These are phyloP conservation scores for Phytophthora quininea DNA, from an alignment of 352 stramenopile species.

Conservation along the genomic window DNA sequence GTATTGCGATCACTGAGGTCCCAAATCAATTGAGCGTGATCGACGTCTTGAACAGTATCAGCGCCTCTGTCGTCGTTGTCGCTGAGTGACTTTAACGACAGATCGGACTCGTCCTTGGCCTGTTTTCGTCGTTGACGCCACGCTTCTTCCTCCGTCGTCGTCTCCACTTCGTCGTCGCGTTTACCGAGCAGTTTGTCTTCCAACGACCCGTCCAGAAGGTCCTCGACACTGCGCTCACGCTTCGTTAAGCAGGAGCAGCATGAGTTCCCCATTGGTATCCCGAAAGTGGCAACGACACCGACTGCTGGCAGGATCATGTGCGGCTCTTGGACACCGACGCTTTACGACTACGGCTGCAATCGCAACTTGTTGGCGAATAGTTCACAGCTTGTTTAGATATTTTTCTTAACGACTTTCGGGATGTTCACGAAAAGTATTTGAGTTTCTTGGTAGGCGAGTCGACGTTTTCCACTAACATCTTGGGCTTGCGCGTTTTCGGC, in stretches of 20 bases:
- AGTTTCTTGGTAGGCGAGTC: conserved; percentile 87
- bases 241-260: conserved; percentile 48
- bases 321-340: conserved; percentile 24
- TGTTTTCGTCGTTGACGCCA: conserved; percentile 38
- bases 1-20: conserved; percentile 33
- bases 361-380: too few species aligned
- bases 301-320: conserved; percentile 14
- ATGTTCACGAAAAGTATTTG: conserved; percentile 70
- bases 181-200: conserved; percentile 63
- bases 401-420: too few species aligned
- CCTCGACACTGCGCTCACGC: conserved; percentile 41
- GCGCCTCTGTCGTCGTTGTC: conserved; percentile 9
- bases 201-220: conserved; percentile 46
- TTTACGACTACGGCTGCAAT: conserved; percentile 2
- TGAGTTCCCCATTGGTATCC: conserved; percentile 38
- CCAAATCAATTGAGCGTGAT: conserved; percentile 18
- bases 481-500: conserved; percentile 84
- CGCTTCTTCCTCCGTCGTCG: conserved; percentile 33
- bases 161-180: conserved; percentile 29
- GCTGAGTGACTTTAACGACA: conserved; percentile 22
- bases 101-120: conserved; percentile 30
- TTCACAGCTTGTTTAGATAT: too few species aligned
- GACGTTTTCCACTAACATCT: conserved; percentile 65
- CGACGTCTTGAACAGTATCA: background rate
- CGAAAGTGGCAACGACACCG: conserved; percentile 6